Percentiles rank a stretch among this genome's conserved stretches.
Conservation (phyloP, 2,329 filamentous ascomycete species). For the Hypoxylon sp. region DNA sequence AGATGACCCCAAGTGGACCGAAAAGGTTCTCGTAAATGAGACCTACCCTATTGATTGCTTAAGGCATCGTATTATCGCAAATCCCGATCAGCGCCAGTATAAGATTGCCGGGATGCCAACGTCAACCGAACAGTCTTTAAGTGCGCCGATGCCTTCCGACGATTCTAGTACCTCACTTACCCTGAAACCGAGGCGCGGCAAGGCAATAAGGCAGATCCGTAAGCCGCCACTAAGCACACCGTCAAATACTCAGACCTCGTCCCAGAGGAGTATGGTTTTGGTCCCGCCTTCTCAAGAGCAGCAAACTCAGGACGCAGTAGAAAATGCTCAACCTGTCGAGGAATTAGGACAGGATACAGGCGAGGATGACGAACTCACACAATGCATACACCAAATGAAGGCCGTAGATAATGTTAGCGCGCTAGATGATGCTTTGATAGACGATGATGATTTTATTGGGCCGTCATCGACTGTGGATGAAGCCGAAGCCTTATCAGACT, state of each 20-base stretch:
- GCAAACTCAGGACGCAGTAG: conserved; percentile 7
- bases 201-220: conserved; percentile 14
- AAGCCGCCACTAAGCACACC: conserved; percentile 6
- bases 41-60: conserved; percentile 79
- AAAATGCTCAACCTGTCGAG: conserved; percentile 3
- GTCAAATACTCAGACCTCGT: conserved; percentile 15
- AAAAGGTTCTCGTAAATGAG: conserved; percentile 75
- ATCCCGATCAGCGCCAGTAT: conserved; percentile 73
- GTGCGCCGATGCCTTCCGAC: conserved; percentile 20
- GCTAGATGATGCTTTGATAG: conserved; percentile 9
- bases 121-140: conserved; percentile 38
- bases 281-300: conserved; percentile 34
- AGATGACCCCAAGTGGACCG: conserved; percentile 50
- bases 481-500: conserved; percentile 41
- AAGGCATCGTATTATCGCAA: conserved; percentile 68
- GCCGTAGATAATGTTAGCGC: neutral
- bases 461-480: conserved; percentile 41
- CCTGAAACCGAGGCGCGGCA: conserved; percentile 39
- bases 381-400: conserved; percentile 69
- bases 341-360: conserved; percentile 20
- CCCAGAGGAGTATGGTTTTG: conserved; percentile 17
- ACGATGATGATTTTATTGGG: conserved; percentile 36
- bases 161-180: conserved; percentile 37
- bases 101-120: conserved; percentile 65
- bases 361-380: conserved; percentile 29